Conservation (phyloP, 331 rosid genomes). For the Acacia concinna region DNA sequence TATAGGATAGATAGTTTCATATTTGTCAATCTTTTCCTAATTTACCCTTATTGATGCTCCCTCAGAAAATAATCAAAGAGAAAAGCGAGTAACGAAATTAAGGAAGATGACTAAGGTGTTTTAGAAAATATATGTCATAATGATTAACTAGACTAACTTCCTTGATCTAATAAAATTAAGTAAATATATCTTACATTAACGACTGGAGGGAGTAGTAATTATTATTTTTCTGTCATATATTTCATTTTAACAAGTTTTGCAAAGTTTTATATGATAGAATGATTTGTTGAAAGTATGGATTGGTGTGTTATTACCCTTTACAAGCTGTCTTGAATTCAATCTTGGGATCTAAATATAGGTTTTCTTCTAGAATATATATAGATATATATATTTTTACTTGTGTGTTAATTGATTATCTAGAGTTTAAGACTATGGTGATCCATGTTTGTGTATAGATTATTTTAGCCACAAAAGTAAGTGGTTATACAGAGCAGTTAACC, state of each 20-base stretch:
- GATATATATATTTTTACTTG: too few species aligned
- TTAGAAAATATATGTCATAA: too few species aligned
- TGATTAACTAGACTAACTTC: too few species aligned
- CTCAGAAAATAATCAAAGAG: too few species aligned
- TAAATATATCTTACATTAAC: too few species aligned
- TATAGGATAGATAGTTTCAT: too few species aligned
- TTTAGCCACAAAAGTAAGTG: conserved; percentile 79
- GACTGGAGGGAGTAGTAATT: neutral
- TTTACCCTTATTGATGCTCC: too few species aligned
- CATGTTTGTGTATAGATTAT: conserved; percentile 51
- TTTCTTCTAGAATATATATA: neutral
- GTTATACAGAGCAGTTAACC: conserved; percentile 69
- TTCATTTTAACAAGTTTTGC: conserved; percentile 10
- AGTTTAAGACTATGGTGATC: conserved; percentile 27
- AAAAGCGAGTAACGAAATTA: too few species aligned
- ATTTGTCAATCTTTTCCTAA: too few species aligned
- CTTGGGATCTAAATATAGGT: conserved; percentile 23
- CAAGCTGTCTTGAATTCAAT: neutral
- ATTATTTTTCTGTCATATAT: neutral
- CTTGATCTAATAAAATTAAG: too few species aligned
- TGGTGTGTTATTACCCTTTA: conserved; percentile 8
- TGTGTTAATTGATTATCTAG: conserved; percentile 5
- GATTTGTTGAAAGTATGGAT: conserved; percentile 2
- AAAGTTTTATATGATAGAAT: neutral
- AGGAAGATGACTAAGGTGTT: too few species aligned